A percentile compares a stretch with the other conserved stretches of the same genome.
These are phyloP conservation scores for Durotheca rogersii DNA, from an alignment of 495 filamentous ascomycete species.

Conservation along the genomic window DNA sequence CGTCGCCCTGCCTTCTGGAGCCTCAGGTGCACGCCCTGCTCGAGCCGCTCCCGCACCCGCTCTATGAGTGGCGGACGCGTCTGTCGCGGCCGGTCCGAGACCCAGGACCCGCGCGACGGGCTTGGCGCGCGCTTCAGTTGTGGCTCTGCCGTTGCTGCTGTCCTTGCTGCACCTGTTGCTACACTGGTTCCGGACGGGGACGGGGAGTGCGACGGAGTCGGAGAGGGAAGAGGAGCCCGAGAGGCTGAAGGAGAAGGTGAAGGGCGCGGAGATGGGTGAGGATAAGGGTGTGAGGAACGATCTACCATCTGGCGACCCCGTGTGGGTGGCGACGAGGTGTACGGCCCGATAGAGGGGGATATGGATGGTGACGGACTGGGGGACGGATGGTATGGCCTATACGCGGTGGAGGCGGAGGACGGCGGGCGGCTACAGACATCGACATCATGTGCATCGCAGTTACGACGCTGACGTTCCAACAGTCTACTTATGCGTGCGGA, in stretches of 20 bases:
- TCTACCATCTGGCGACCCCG: too few relatives aligned
- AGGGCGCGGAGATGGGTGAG: background rate
- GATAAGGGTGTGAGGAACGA: too few relatives aligned
- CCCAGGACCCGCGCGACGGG: slow-evolving; percentile 16
- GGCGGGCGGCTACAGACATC: too few relatives aligned
- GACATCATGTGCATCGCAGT: too few relatives aligned
- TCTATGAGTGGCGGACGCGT: slow-evolving; percentile 10
- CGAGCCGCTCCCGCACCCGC: slow-evolving; percentile 3
- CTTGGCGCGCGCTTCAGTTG: background rate
- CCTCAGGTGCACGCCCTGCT: background rate
- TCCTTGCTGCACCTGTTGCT: too few relatives aligned
- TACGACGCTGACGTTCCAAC: too few relatives aligned
- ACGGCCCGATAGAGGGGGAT: too few relatives aligned
- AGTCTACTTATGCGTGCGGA: background rate
- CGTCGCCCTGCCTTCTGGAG: slow-evolving; percentile 9
- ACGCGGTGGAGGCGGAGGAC: too few relatives aligned
- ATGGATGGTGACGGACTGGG: too few relatives aligned
- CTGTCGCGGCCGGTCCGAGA: slow-evolving; percentile 7
- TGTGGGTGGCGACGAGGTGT: background rate
- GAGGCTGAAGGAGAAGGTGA: background rate
- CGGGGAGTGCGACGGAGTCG: background rate
- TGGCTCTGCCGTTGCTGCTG: too few relatives aligned
- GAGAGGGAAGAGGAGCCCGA: background rate
- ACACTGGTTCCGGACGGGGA: background rate
- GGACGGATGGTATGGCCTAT: too few relatives aligned